Evolutionary conservation across 176 grass and related monocot species (phyloP), one percentile per base, ranked within the genome.

Genomic region (Secale cereale): DNA sequence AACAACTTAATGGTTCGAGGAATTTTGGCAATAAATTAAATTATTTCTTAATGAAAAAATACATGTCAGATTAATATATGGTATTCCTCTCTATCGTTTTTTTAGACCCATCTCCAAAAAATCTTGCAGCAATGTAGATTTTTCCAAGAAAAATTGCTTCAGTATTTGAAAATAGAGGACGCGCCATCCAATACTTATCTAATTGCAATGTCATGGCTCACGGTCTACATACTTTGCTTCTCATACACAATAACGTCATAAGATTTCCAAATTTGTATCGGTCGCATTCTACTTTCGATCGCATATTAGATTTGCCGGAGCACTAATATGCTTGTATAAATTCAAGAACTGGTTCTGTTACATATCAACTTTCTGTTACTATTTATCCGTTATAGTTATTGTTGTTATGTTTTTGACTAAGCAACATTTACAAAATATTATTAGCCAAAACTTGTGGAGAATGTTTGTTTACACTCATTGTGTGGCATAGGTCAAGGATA

Each of bases 401-500:
- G 33, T 83, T 61, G 23, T 7, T 88, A 43, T 70, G 36, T 76
- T 68, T 85, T 87, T 39, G 23, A 63, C 56, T 85, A 37, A 39
- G 15, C 28, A 23, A 25, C 27, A 66, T 59, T 59, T 41, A 82
- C 56, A 69, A 52, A 69, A 52, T 36, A 29, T 65, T 85, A 32
- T 46, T 74, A 29, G 14, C 13, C 65, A 57, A 74, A 26, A 75
- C 9, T 46, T 85, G 15, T 74, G 80, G 27, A 48, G 5, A 54
- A 69, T 76, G 15, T 37, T 48, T 85, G 8, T 54, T 81, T 76
- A 71, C n/a, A 50, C 22, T 60, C 13, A 70, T 76, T 50, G 2
- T 54, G 46, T 88, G 41, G 23, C 52, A 48, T 82, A 98, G 95
- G 95, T 93, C 60, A 93, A 93, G 86, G 89, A 92, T 52, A 95